Evolutionary conservation across 2,329 filamentous ascomycete genomes (phyloP).

Genomic region (Moelleriella libera): DNA sequence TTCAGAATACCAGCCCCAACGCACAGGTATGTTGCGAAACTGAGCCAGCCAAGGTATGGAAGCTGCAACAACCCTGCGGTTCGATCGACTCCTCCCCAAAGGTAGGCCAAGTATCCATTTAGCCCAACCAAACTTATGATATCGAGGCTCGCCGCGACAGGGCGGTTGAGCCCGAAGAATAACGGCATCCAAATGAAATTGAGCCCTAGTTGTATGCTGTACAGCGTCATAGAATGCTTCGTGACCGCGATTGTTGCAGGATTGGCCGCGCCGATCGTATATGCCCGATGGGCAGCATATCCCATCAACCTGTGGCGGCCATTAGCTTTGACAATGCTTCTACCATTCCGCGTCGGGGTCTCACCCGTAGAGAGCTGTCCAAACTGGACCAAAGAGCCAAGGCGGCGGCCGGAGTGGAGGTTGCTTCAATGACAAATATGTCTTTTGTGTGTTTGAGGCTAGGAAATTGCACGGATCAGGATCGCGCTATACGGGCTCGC

Average conservation of each 20-base stretch:
- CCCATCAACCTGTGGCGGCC: slow-evolving; percentile 52
- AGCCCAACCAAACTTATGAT: slow-evolving; percentile 58
- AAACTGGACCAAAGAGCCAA: slow-evolving; percentile 48
- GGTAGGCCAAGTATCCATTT: slow-evolving; percentile 58
- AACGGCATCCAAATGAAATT: slow-evolving; percentile 88
- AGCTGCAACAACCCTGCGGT: slow-evolving; percentile 60
- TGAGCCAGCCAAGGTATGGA: slow-evolving; percentile 76
- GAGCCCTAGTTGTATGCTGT: slow-evolving; percentile 71
- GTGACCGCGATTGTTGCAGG: slow-evolving; percentile 42
- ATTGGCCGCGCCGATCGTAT: slow-evolving; percentile 41
- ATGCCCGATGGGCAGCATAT: slow-evolving; percentile 72
- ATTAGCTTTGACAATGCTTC: neutral
- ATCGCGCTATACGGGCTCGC: neutral
- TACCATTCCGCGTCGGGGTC: neutral
- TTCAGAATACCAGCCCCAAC: slow-evolving; percentile 56
- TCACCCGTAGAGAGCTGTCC: slow-evolving; percentile 51
- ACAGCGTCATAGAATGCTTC: slow-evolving; percentile 58
- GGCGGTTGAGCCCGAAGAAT: slow-evolving; percentile 69
- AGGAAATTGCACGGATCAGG: neutral
- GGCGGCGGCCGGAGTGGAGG: slow-evolving; percentile 48
- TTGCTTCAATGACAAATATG: slow-evolving; percentile 54
- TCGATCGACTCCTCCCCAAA: slow-evolving; percentile 63
- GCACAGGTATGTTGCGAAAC: slow-evolving; percentile 77
- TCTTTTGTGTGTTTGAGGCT: slow-evolving; percentile 25
- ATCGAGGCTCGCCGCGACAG: slow-evolving; percentile 61